Evolutionary conservation across 2,329 filamentous ascomycete genomes (phyloP).

Genomic region (Fusarium torulosum): DNA sequence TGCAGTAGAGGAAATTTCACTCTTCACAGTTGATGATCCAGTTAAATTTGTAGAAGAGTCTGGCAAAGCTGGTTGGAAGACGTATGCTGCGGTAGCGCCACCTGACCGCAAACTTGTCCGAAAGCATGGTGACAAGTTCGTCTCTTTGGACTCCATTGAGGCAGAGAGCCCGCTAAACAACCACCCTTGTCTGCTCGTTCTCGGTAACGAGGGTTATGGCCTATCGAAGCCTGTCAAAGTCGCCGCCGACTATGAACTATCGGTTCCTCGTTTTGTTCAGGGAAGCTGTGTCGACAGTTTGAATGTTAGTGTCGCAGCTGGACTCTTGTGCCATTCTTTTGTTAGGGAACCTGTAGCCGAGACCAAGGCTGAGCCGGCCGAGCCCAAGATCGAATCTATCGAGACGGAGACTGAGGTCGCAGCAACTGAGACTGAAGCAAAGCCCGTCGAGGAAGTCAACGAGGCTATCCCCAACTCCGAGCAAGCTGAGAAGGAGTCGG

Average conservation of each 20-base stretch:
- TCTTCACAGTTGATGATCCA: conserved; percentile 78
- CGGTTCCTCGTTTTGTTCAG: conserved; percentile 70
- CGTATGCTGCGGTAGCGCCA: conserved; percentile 79
- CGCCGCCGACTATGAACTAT: conserved; percentile 73
- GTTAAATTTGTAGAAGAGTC: conserved; percentile 77
- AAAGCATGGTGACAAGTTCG: conserved; percentile 57
- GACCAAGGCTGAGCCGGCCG: conserved; percentile 23
- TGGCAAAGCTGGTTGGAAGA: conserved; percentile 79
- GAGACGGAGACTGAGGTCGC: background rate
- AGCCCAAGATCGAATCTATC: background rate
- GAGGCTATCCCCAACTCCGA: conserved; percentile 2
- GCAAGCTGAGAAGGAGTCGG: background rate
- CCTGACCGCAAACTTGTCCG: conserved; percentile 52
- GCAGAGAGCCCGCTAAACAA: conserved; percentile 64
- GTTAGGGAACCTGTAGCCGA: conserved; percentile 56
- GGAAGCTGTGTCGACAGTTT: conserved; percentile 82
- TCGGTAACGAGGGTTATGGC: conserved; percentile 86
- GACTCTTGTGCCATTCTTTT: conserved; percentile 79
- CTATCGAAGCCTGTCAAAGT: conserved; percentile 73
- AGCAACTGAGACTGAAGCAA: background rate
- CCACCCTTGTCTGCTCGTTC: conserved; percentile 80
- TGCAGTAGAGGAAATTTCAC: conserved; percentile 81
- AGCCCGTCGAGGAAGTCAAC: background rate
- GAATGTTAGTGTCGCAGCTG: conserved; percentile 92
- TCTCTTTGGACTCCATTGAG: conserved; percentile 65